Percentiles rank a stretch among this genome's conserved stretches.
Conservation (phyloP, 768 basidiomycete genomes). For the Kwoniella europaea region DNA sequence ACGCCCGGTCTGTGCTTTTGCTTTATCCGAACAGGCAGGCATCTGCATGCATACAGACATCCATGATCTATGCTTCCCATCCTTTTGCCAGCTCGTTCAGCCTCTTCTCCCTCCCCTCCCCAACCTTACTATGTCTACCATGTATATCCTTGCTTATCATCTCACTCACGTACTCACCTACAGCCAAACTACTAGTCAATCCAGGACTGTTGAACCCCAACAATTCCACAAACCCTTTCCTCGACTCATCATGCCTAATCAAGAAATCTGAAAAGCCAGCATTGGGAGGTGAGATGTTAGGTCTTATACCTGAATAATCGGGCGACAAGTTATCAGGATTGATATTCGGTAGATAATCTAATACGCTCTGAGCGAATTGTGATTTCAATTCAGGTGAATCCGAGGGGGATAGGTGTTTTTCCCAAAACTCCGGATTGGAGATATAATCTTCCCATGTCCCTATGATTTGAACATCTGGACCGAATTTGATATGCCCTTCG, state of each 20-base stretch:
- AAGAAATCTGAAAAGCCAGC: conserved; percentile 88
- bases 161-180: conserved; percentile 80
- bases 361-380: conserved; percentile 73
- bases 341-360: conserved; percentile 49
- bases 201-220: conserved; percentile 93
- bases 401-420: conserved; percentile 29
- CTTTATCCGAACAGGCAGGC: too few relatives aligned
- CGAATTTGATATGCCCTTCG: conserved; percentile 82
- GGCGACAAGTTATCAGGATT: conserved; percentile 43
- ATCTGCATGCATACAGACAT: neutral
- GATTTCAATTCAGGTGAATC: conserved; percentile 36
- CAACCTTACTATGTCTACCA: conserved; percentile 22
- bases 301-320: conserved; percentile 63
- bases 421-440: conserved; percentile 33
- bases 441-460: conserved; percentile 61
- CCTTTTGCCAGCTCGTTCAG: conserved; percentile 35
- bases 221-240: conserved; percentile 71
- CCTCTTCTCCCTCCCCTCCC: conserved; percentile 15
- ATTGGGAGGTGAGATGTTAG: conserved; percentile 77
- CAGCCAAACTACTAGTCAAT: conserved; percentile 81
- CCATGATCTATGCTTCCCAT: conserved; percentile 35
- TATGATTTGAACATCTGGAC: conserved; percentile 88
- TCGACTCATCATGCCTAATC: conserved; percentile 60
- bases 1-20: neutral
- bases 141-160: conserved; percentile 37